A percentile compares a stretch with the other conserved stretches of the same genome.
Evolutionary conservation across 2,329 filamentous ascomycete genomes (phyloP).

Genomic region (Huntiella savannae): DNA sequence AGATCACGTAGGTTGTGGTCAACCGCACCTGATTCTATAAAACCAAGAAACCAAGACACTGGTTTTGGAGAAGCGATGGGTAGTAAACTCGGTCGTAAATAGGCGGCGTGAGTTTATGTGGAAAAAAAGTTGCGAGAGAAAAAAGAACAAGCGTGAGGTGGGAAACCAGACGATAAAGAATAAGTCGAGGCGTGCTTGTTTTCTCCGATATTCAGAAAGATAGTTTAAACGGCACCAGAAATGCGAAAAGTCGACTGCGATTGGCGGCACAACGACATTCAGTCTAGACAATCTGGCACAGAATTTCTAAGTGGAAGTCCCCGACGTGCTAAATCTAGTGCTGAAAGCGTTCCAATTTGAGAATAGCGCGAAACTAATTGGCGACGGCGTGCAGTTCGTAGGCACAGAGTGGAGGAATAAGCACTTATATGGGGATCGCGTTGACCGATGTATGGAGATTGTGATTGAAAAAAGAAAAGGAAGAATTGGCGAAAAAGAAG

Average conservation of each 20-base stretch:
- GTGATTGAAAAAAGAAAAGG: not conserved
- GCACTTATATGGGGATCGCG: slow-evolving; percentile 6
- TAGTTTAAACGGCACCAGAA: not conserved
- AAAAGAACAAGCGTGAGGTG: not conserved
- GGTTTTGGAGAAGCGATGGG: too few species aligned
- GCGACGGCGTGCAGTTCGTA: slow-evolving; percentile 1
- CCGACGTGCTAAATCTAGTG: too few species aligned
- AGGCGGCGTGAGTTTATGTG: not conserved
- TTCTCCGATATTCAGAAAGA: not conserved
- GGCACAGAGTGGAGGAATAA: not conserved
- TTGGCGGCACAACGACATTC: slow-evolving; percentile 5
- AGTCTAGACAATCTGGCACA: slow-evolving; percentile 3
- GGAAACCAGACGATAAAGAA: too few species aligned
- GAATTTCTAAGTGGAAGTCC: not conserved
- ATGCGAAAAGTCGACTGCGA: slow-evolving; percentile 1
- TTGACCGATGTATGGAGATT: not conserved
- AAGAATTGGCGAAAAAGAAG: not conserved
- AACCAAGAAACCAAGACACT: not conserved
- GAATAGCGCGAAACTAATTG: slow-evolving; percentile 8
- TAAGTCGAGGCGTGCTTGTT: not conserved
- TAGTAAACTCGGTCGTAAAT: not conserved
- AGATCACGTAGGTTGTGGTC: slow-evolving; percentile 2
- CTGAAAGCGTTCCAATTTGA: slow-evolving; percentile 2
- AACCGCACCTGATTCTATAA: slow-evolving; percentile 6
- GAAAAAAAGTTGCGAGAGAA: not conserved